Evolutionary conservation across 176 grass and related monocot genomes (phyloP).

Genomic region (Sorghum bicolor): Sorghum_bicolor_NCBIv3 NC_012870.2:18106501-18107000

Average conservation of each 20-base stretch:
- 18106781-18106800: background rate
- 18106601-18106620: background rate
- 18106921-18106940: background rate
- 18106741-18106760: slow-evolving; percentile 2
- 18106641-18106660: slow-evolving; percentile 1
- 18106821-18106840: background rate
- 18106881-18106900: background rate
- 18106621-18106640: slow-evolving; percentile 1
- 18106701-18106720: slow-evolving; percentile 5
- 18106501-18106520: background rate
- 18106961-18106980: background rate
- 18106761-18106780: background rate
- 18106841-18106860: background rate
- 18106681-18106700: background rate
- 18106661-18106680: background rate
- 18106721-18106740: background rate
- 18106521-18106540: background rate
- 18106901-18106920: slow-evolving; percentile 6
- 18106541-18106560: slow-evolving; percentile 13
- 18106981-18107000: background rate
- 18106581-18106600: background rate
- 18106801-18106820: background rate
- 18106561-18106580: background rate
- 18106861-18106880: background rate
- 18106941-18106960: background rate